These are phyloP conservation scores for Flaveria brownii DNA, from an alignment of 129 eudicot genomes.

Conservation along the genomic window DNA sequence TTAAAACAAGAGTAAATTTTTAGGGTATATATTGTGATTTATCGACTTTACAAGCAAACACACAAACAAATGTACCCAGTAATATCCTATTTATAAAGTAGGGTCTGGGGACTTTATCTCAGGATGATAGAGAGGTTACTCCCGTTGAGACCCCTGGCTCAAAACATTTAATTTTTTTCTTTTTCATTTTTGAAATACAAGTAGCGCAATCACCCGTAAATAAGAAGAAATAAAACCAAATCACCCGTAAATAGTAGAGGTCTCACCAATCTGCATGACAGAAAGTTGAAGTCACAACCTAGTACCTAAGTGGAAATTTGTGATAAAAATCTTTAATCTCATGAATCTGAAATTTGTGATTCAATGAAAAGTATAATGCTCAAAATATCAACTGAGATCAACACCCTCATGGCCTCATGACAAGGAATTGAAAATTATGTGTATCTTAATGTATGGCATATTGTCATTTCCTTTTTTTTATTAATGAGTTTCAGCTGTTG, in stretches of 20 bases:
- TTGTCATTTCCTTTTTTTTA: background rate
- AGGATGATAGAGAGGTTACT: too few relatives aligned
- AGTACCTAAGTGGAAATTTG: slow-evolving; percentile 70
- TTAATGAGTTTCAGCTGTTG: background rate
- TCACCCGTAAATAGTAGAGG: slow-evolving; percentile 13
- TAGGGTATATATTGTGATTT: background rate
- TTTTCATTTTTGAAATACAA: too few relatives aligned
- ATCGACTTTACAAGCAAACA: background rate
- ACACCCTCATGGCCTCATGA: background rate
- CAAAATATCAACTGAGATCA: too few relatives aligned
- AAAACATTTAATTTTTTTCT: too few relatives aligned
- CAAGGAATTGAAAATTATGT: background rate
- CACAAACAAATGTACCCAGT: too few relatives aligned
- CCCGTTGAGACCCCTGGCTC: too few relatives aligned
- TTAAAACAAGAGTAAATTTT: slow-evolving; percentile 7
- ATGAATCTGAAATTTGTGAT: too few relatives aligned
- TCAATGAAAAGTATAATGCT: too few relatives aligned
- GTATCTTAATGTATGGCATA: background rate
- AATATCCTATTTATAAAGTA: too few relatives aligned
- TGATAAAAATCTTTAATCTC: too few relatives aligned
- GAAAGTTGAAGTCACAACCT: slow-evolving; percentile 86
- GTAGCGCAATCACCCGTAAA: background rate
- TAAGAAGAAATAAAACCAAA: slow-evolving; percentile 10
- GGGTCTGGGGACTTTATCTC: too few relatives aligned
- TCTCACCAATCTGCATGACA: slow-evolving; percentile 90